Conservation (phyloP, 257 asterid species). For the Solanum clarkiae region DNA sequence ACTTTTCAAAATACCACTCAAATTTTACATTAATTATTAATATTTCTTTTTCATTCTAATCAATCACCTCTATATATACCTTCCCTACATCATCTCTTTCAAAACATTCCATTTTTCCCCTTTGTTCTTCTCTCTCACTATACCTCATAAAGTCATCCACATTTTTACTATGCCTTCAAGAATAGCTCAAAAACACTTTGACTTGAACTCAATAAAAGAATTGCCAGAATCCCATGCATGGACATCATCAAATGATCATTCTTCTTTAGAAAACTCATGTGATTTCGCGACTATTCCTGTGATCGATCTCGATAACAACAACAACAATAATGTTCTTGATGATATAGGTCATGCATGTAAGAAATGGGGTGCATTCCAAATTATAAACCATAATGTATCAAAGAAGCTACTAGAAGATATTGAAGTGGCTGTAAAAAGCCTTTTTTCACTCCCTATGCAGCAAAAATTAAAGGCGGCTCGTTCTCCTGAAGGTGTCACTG, state of each 20-base stretch:
- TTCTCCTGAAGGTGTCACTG: constrained; percentile 38
- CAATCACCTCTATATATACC: neutral
- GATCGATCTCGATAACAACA: constrained; percentile 28
- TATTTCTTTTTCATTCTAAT: neutral
- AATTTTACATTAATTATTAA: neutral
- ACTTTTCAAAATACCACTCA: neutral
- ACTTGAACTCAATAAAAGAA: constrained; percentile 47
- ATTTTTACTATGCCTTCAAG: constrained; percentile 38
- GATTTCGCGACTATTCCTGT: constrained; percentile 35
- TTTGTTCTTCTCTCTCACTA: neutral
- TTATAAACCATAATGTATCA: constrained; percentile 44
- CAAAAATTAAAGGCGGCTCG: constrained; percentile 72
- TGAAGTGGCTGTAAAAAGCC: constrained; percentile 26
- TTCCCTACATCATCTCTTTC: neutral
- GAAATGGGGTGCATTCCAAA: constrained; percentile 77
- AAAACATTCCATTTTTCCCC: neutral
- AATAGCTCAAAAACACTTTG: constrained; percentile 25
- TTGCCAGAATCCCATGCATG: constrained; percentile 90
- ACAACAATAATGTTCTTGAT: constrained; percentile 19
- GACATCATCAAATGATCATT: constrained; percentile 19
- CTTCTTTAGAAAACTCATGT: neutral
- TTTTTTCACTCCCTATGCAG: constrained; percentile 73
- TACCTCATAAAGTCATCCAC: neutral
- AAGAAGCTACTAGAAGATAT: constrained; percentile 22
- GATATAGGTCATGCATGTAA: constrained; percentile 81